Evolutionary conservation across 148 eudicot species (phyloP), one percentile per base, ranked within the genome.

Genomic region (Tetragonia tetragonoides): DNA sequence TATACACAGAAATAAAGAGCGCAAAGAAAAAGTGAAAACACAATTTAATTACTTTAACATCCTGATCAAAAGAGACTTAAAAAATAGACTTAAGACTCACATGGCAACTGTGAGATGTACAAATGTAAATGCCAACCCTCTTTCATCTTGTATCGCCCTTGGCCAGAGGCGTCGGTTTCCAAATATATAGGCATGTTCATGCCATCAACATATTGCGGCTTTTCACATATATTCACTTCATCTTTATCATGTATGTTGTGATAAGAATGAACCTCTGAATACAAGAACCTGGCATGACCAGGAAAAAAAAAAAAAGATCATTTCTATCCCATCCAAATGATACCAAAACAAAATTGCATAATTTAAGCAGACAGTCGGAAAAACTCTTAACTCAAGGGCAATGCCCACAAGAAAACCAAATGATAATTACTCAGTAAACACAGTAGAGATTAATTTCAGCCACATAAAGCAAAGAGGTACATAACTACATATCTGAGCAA

Each of bases 61-160:
- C 46, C 38, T 49, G 34, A 28, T 28, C 7, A 40, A 56, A 54
- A n/a, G 37, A 28, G 63, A 67, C 40, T 57, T 15, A 23, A 38
- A 66, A 21, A 70, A 7, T 38, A 70, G 42, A 66, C 38, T 56
- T 44, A 54, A 9, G 53, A 86, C 96, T 87, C 76, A 93, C 99
- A 95, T 63, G 99, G 99, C 73, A 92, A 83, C 79, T 95, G 99
- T 18, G 99, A 95, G 75, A 95, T 83, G 77, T 95, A 95, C 83
- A 95, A 65, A 81, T 95, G 99, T 34, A 92, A 86, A 76, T 87
- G 83, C 94, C 92, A 95, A 61, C 92, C 96, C 62, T 80, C 85
- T 82, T 75, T 91, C 79, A 95, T 53, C 82, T 76, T 86, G 87
- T 83, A 89, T 75, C 83, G 90, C 76, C 85, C 75, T 76, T 51